phyloP scores from a whole-genome alignment of 495 filamentous ascomycete species.

The Aspergillus haitiensis region DNA sequence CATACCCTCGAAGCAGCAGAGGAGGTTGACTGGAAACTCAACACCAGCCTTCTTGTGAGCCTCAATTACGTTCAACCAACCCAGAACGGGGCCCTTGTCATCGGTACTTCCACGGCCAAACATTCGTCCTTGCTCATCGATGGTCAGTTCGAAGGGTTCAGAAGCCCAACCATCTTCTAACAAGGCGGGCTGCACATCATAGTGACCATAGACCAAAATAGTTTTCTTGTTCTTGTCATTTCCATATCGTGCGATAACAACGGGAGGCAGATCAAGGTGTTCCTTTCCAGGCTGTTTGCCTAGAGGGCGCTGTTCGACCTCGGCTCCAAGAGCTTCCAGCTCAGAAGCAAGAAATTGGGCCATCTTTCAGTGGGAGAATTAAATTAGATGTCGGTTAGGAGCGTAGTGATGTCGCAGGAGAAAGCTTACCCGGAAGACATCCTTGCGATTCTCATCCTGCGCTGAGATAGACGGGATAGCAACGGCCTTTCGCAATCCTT shows the following conservation, averaged over 20 bases:
- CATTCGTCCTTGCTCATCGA: slow-evolving; percentile 90
- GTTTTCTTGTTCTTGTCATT: slow-evolving; percentile 88
- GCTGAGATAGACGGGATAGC: slow-evolving; percentile 95
- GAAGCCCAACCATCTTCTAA: slow-evolving; percentile 96
- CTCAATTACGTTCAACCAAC: slow-evolving; percentile 97
- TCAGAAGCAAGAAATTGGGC: slow-evolving; percentile 84
- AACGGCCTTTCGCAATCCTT: slow-evolving; percentile 80
- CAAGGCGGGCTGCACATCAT: slow-evolving; percentile 95
- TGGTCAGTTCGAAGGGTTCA: slow-evolving; percentile 86
- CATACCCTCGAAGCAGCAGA: slow-evolving; percentile 99
- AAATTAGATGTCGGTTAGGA: background rate
- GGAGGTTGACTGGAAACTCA: slow-evolving; percentile 93
- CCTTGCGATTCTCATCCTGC: slow-evolving; percentile 78
- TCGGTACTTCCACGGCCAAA: slow-evolving; percentile 94
- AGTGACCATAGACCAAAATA: slow-evolving; percentile 96
- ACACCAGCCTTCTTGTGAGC: slow-evolving; percentile 92
- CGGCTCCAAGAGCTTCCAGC: slow-evolving; percentile 78
- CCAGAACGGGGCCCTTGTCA: slow-evolving; percentile 96
- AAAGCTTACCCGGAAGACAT: slow-evolving; percentile 70
- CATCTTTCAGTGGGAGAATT: slow-evolving; percentile 60
- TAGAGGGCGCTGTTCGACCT: slow-evolving; percentile 77
- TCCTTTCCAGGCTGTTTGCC: slow-evolving; percentile 90
- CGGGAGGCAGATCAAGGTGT: slow-evolving; percentile 87
- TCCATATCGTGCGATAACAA: slow-evolving; percentile 88
- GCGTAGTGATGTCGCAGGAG: background rate